These are phyloP conservation scores for Cicer chorassanicum DNA, from an alignment of 306 rosid genomes.

Conservation along the genomic window DNA sequence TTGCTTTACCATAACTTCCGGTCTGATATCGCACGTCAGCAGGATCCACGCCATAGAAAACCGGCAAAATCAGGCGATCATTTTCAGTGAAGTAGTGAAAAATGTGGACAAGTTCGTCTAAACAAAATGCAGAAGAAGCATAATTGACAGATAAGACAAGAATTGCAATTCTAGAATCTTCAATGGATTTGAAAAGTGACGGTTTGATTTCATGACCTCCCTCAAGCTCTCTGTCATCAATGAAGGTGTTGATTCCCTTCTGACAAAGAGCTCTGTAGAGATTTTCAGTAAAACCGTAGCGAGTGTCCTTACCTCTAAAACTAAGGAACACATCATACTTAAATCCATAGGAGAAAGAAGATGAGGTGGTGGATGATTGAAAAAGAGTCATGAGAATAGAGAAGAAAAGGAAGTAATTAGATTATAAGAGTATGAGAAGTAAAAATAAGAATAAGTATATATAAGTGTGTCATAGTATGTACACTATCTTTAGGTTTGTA, in stretches of 20 bases:
- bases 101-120: conserved; percentile 40
- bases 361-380: background rate
- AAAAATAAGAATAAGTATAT: too few relatives aligned
- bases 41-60: conserved; percentile 32
- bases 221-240: background rate
- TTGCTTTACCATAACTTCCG: background rate
- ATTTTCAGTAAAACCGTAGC: background rate
- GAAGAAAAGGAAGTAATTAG: background rate
- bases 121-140: conserved; percentile 26
- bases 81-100: background rate
- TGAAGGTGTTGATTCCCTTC: conserved; percentile 21
- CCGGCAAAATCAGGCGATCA: background rate
- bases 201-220: background rate
- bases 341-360: background rate
- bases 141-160: background rate
- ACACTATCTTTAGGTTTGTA: too few relatives aligned
- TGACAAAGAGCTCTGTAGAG: background rate
- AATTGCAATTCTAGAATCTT: conserved; percentile 6
- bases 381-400: background rate
- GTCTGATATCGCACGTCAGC: background rate
- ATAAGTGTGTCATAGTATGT: too few relatives aligned
- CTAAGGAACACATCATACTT: conserved; percentile 24
- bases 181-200: conserved; percentile 6
- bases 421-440: too few relatives aligned
- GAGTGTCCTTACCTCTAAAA: background rate